Base-by-base conservation (phyloP, 2,329 filamentous ascomycete genomes). In the Lecanosticta acicola region DNA sequence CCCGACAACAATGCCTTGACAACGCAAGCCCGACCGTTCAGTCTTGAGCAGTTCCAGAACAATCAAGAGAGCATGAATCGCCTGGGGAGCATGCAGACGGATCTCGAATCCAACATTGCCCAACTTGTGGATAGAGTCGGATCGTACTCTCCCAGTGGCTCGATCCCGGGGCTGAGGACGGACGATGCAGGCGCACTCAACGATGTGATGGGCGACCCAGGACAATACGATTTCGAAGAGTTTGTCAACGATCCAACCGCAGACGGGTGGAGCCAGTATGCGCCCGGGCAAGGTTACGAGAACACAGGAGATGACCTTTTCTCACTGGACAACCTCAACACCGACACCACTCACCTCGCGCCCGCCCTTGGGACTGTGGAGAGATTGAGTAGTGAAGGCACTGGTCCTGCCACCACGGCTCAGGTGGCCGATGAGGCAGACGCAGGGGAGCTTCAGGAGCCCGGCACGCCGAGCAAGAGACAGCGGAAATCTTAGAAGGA, bases 1-100 rank as follows among this genome's bases (percentile, higher is more conserved):
- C 57, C 63, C 11, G 55, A 59, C 41, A 79, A 80, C 60, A 81
- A 79, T 52, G 78, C 79, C 2, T 68, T 82, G 9, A 70, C 29
- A 11, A 32, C 18, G 14, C 39, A 14, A 5, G 34, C 14, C 17
- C 33, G 19, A 16, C 39, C 39, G 5, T 16, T 18, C 14, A 18
- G 19, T 17, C 19, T 17, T 17, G 11, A 37, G 35, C n/a, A 37
- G n/a, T 37, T 18, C 35, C 14, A 16, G 4, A 19, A 10, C n/a
- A 37, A 37, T 37, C 14, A 37, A 10, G 14, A 26, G 39, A 32
- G 17, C n/a, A 17, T 34, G 26, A 33, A 26, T 8, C 33, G 14
- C 21, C 26, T 41, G 4, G 21, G 34, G 29, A 29, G 32, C 29
- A 18, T 41, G n/a, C 39, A 41, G n/a, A 33, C 20, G 26, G 17